Evolutionary conservation across 2,329 filamentous ascomycete species (phyloP).

Genomic region (Fusarium euwallaceae): DNA sequence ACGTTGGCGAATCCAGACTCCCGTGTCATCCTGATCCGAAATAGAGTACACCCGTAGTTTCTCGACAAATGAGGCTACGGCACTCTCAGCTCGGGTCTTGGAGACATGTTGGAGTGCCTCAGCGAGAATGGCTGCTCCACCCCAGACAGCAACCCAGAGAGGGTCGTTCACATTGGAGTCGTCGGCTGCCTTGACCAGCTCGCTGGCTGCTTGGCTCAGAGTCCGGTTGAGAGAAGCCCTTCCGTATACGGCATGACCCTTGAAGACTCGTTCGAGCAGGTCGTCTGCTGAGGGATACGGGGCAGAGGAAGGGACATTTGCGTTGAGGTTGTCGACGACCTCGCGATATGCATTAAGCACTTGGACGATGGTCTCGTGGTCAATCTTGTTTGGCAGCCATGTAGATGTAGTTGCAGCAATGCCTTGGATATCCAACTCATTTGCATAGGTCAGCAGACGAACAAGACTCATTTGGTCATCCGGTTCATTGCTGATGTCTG

Average conservation of each 20-base stretch:
- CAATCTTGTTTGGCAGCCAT: slow-evolving; percentile 56
- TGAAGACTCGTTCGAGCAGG: background rate
- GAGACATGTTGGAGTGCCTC: slow-evolving; percentile 58
- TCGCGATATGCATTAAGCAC: background rate
- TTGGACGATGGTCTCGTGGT: slow-evolving; percentile 54
- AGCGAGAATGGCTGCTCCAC: slow-evolving; percentile 65
- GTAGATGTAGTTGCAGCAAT: slow-evolving; percentile 59
- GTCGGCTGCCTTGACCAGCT: slow-evolving; percentile 43
- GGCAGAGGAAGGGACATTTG: background rate
- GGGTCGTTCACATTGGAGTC: slow-evolving; percentile 57
- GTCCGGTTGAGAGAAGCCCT: slow-evolving; percentile 7
- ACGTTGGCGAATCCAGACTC: slow-evolving; percentile 65
- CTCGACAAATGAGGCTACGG: slow-evolving; percentile 51
- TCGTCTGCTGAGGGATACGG: background rate
- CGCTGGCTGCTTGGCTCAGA: slow-evolving; percentile 8
- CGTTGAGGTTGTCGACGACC: background rate
- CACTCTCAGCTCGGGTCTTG: slow-evolving; percentile 39
- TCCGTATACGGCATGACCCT: slow-evolving; percentile 39
- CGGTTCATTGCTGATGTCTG: slow-evolving; percentile 18
- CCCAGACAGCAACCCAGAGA: slow-evolving; percentile 66
- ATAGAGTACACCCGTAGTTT: slow-evolving; percentile 66
- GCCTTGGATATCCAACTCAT: slow-evolving; percentile 49
- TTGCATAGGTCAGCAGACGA: slow-evolving; percentile 15
- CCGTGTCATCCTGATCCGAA: slow-evolving; percentile 70
- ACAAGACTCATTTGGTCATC: slow-evolving; percentile 22